Percentiles rank a stretch among this genome's conserved stretches.
Evolutionary conservation across 2,329 filamentous ascomycete genomes (phyloP).

Genomic region (Xylaria arbuscula): DNA sequence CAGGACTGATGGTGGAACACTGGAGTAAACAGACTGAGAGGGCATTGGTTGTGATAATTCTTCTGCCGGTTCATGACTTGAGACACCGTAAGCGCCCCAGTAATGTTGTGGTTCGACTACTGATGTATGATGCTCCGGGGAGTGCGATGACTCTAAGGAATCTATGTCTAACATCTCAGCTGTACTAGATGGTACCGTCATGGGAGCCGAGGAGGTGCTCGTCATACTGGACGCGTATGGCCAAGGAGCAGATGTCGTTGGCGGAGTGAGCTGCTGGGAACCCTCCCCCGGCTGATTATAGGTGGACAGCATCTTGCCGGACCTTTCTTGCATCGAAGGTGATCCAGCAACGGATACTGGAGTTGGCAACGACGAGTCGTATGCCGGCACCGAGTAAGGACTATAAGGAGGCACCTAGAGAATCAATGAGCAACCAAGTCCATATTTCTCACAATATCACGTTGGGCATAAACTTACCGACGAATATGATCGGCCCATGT

Average conservation of each 20-base stretch:
- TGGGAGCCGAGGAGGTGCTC: constrained; percentile 53
- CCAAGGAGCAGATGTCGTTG: constrained; percentile 61
- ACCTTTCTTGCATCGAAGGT: constrained; percentile 59
- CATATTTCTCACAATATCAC: constrained; percentile 12
- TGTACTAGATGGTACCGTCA: constrained; percentile 54
- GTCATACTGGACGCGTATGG: constrained; percentile 57
- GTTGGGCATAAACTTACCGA: constrained; percentile 43
- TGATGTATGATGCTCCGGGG: constrained; percentile 48
- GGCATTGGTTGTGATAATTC: constrained; percentile 49
- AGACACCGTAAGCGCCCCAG: constrained; percentile 54
- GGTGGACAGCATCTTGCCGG: constrained; percentile 54
- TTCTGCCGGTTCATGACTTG: constrained; percentile 45
- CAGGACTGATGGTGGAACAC: constrained; percentile 44
- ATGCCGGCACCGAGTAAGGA: constrained; percentile 51
- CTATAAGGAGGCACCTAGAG: constrained; percentile 48
- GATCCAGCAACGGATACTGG: constrained; percentile 63
- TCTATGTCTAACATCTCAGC: constrained; percentile 56
- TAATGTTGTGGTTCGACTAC: constrained; percentile 50
- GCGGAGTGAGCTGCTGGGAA: constrained; percentile 61
- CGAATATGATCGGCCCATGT: constrained; percentile 45
- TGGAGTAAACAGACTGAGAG: constrained; percentile 42
- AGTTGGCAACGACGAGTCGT: constrained; percentile 61
- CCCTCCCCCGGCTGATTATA: constrained; percentile 55
- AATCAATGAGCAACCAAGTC: constrained; percentile 17
- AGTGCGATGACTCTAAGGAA: constrained; percentile 51